phyloP scores from a whole-genome alignment of 352 stramenopile species.

The Globisporangium carolinianum region DNA sequence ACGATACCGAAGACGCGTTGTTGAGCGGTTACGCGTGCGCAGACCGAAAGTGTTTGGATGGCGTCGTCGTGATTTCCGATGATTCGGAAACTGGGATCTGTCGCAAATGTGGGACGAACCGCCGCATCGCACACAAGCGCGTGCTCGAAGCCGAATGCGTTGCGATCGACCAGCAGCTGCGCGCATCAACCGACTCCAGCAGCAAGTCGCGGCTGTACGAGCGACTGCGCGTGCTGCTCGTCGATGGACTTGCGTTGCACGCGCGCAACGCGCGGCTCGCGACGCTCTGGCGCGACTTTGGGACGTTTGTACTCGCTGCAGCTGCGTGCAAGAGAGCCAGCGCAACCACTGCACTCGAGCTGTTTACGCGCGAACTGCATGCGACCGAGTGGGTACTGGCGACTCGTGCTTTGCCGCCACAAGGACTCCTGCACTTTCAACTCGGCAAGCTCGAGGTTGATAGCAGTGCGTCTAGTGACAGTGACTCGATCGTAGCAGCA shows the following conservation, averaged over 20 bases:
- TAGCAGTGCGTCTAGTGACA: no score
- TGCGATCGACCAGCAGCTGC: slow-evolving; percentile 3
- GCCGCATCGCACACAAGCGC: slow-evolving; percentile 5
- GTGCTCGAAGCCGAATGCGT: slow-evolving; percentile 14
- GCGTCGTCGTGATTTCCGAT: slow-evolving; percentile 11
- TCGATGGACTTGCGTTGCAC: slow-evolving; percentile 18
- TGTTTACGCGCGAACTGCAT: slow-evolving; percentile 21
- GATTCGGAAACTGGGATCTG: slow-evolving; percentile 7
- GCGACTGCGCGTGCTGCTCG: slow-evolving; percentile 17
- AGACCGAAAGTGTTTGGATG: slow-evolving; percentile 13
- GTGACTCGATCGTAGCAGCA: neutral
- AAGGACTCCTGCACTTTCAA: slow-evolving; percentile 37
- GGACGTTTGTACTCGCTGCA: slow-evolving; percentile 27
- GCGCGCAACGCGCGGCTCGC: slow-evolving; percentile 25
- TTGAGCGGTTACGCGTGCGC: slow-evolving; percentile 29
- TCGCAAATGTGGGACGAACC: slow-evolving; percentile 14
- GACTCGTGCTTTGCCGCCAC: slow-evolving; percentile 25
- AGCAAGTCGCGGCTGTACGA: slow-evolving; percentile 23
- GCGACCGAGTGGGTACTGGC: slow-evolving; percentile 40
- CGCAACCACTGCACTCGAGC: slow-evolving; percentile 11
- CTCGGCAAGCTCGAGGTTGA: slow-evolving; percentile 32
- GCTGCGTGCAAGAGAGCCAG: neutral
- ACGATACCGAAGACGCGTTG: slow-evolving; percentile 27
- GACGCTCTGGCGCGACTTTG: slow-evolving; percentile 23
- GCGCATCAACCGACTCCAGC: neutral